These are phyloP conservation scores for Cocos nucifera DNA, from an alignment of 176 grass and related monocot species.

Conservation along the genomic window DNA sequence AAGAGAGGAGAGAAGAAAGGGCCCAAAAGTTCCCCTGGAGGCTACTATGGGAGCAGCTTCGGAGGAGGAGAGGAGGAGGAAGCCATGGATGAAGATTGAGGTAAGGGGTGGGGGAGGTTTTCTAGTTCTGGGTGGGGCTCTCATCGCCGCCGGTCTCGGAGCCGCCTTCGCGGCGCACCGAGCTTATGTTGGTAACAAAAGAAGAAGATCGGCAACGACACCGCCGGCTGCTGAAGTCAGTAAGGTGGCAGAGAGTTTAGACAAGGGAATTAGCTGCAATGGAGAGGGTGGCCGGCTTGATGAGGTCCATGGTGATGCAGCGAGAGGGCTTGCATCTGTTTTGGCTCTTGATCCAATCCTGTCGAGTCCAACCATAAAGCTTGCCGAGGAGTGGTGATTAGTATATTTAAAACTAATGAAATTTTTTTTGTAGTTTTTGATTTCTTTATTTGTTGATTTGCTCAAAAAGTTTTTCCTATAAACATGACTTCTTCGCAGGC, in stretches of 20 bases:
- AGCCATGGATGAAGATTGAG: not conserved
- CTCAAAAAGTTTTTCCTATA: too few species aligned
- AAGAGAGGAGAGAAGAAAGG: not conserved
- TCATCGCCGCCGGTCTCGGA: not conserved
- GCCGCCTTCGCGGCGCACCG: not conserved
- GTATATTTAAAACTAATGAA: not conserved
- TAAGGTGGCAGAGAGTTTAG: not conserved
- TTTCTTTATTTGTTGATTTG: too few species aligned
- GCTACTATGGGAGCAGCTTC: not conserved
- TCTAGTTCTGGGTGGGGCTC: not conserved
- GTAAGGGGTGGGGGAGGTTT: not conserved
- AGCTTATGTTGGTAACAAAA: not conserved
- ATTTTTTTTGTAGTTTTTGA: not conserved
- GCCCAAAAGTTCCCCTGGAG: not conserved
- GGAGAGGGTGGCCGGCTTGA: too few species aligned
- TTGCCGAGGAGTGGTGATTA: not conserved
- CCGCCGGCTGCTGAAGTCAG: not conserved
- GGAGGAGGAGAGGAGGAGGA: not conserved
- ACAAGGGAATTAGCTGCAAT: not conserved
- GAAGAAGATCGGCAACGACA: not conserved
- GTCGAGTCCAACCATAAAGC: not conserved
- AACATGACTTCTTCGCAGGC: not conserved
- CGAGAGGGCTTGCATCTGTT: too few species aligned
- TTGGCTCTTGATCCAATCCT: too few species aligned
- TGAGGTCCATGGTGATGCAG: too few species aligned